phyloP scores from a whole-genome alignment of 2,329 filamentous ascomycete species.

The Monosporascus sp. region DNA sequence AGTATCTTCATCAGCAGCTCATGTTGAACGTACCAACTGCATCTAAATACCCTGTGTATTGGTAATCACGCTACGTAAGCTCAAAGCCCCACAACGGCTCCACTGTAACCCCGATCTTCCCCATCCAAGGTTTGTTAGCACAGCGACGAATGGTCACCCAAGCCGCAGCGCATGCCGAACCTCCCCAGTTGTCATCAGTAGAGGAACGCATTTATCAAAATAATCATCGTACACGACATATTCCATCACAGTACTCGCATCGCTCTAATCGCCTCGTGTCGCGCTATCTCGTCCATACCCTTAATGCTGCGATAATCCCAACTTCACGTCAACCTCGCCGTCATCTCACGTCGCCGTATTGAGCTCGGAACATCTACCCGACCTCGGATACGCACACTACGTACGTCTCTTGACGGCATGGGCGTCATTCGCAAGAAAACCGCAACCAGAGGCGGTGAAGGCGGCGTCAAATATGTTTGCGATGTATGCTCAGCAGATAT shows the following conservation, averaged over 20 bases:
- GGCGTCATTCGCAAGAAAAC: conserved; percentile 96
- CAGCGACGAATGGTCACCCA: neutral
- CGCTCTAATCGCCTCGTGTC: neutral
- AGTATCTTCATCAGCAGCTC: too few species aligned
- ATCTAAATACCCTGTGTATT: too few species aligned
- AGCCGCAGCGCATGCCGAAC: neutral
- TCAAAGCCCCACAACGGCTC: too few species aligned
- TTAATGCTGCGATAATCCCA: neutral
- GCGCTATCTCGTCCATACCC: neutral
- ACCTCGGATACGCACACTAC: conserved; percentile 7
- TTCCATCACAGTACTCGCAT: neutral
- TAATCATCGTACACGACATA: neutral
- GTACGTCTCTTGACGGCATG: conserved; percentile 47
- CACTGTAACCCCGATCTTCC: too few species aligned
- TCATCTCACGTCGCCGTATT: neutral
- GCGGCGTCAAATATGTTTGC: conserved; percentile 92
- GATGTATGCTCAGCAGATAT: conserved; percentile 96
- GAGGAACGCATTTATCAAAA: neutral
- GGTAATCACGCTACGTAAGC: too few species aligned
- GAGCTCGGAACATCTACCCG: neutral
- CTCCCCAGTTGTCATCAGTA: neutral
- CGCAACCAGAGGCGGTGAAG: conserved; percentile 76
- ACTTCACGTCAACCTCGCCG: neutral
- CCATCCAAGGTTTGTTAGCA: too few species aligned
- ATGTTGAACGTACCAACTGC: too few species aligned